These are phyloP conservation scores for Alternaria rosae DNA, from an alignment of 2,329 filamentous ascomycete species.

Conservation along the genomic window DNA sequence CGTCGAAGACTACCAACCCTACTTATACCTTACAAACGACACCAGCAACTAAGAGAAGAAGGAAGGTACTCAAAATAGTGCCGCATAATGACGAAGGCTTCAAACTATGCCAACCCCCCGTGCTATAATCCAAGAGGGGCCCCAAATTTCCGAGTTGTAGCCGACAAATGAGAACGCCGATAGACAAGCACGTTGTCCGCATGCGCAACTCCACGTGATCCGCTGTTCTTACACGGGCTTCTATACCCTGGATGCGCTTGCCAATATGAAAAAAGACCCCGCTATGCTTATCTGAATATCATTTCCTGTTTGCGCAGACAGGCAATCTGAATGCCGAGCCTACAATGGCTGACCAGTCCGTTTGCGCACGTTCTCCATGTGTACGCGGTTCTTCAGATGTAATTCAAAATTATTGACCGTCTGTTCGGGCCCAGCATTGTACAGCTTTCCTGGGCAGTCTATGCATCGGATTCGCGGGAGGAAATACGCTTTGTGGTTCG, in stretches of 20 bases:
- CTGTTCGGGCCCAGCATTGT: conserved; percentile 85
- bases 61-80: conserved; percentile 8
- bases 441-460: conserved; percentile 92
- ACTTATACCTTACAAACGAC: conserved; percentile 10
- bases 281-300: conserved; percentile 12
- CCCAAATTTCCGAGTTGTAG: conserved; percentile 21
- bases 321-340: not conserved
- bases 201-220: conserved; percentile 20
- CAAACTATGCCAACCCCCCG: conserved; percentile 6
- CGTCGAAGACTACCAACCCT: conserved; percentile 7
- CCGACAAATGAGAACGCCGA: conserved; percentile 41
- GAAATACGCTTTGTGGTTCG: conserved; percentile 78
- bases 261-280: conserved; percentile 16
- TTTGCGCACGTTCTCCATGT: conserved; percentile 56
- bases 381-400: conserved; percentile 84
- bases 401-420: conserved; percentile 92
- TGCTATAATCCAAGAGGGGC: conserved; percentile 15
- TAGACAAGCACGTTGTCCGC: conserved; percentile 30
- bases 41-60: conserved; percentile 2
- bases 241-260: conserved; percentile 18
- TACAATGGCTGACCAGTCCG: conserved; percentile 32
- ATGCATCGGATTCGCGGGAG: conserved; percentile 88
- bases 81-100: conserved; percentile 8
- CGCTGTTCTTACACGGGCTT: conserved; percentile 31
- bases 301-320: not conserved